Conservation (phyloP, 495 filamentous ascomycete genomes). For the Filosporella fistucella region DNA sequence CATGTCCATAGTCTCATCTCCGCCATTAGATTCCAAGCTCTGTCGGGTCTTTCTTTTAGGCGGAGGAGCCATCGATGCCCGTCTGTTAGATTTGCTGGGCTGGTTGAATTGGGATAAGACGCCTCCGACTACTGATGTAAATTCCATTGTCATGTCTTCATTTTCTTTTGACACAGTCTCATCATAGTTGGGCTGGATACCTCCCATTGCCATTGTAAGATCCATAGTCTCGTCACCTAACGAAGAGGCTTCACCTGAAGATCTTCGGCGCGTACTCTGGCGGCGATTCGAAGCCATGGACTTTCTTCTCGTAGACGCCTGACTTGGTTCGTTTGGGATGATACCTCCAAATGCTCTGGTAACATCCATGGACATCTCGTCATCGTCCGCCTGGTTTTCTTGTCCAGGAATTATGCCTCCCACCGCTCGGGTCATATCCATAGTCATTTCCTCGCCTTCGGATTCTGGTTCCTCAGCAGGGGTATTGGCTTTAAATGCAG, state of each 20-base stretch:
- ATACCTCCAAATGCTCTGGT: conserved; percentile 80
- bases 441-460: conserved; percentile 58
- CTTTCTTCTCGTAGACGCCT: conserved; percentile 11
- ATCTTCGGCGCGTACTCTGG: conserved; percentile 25
- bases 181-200: conserved; percentile 34
- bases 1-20: conserved; percentile 60
- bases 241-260: conserved; percentile 23
- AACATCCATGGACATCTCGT: conserved; percentile 77
- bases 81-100: conserved; percentile 19
- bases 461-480: conserved; percentile 33
- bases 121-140: conserved; percentile 75
- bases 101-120: conserved; percentile 53
- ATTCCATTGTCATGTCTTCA: conserved; percentile 80
- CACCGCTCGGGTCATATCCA: conserved; percentile 80
- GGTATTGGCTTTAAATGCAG: conserved; percentile 18
- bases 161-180: conserved; percentile 29
- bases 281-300: conserved; percentile 18
- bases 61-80: conserved; percentile 8
- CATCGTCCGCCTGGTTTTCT: conserved; percentile 26
- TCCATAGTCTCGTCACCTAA: conserved; percentile 70
- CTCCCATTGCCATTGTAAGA: conserved; percentile 69
- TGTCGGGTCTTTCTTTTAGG: conserved; percentile 11
- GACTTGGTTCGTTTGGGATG: conserved; percentile 32
- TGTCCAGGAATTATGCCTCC: conserved; percentile 68
- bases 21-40: conserved; percentile 24